Percentiles rank a stretch among this genome's conserved stretches.
Conservation (phyloP, 495 filamentous ascomycete genomes). For the Tuber umbilicatum region DNA sequence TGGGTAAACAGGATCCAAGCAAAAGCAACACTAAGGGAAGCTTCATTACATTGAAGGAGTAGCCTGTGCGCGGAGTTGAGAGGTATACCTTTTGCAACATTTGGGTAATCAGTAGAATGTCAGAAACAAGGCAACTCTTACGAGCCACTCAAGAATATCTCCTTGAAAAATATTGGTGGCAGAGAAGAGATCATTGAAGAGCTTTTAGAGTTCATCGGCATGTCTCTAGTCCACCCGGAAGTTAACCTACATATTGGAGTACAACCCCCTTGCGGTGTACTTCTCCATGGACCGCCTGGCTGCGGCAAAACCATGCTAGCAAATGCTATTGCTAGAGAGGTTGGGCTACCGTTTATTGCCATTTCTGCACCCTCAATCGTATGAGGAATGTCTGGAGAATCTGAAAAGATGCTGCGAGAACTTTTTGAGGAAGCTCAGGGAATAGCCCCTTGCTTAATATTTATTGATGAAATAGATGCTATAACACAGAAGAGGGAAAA, state of each 20-base stretch:
- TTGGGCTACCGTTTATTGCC: constrained; percentile 79
- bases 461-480: constrained; percentile 94
- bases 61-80: too few relatives aligned
- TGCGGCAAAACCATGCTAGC: constrained; percentile 94
- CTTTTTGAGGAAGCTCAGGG: constrained; percentile 82
- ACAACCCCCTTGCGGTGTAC: constrained; percentile 70
- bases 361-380: constrained; percentile 84
- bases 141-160: too few relatives aligned
- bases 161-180: too few relatives aligned
- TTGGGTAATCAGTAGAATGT: too few relatives aligned
- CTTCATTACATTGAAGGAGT: not conserved
- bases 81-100: too few relatives aligned
- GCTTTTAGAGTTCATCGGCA: too few relatives aligned
- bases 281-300: too few relatives aligned
- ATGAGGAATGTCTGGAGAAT: constrained; percentile 94
- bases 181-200: too few relatives aligned
- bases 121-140: too few relatives aligned
- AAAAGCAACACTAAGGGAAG: not conserved
- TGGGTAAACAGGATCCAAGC: not conserved
- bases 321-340: constrained; percentile 77
- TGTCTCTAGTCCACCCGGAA: too few relatives aligned
- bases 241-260: constrained; percentile 50
- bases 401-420: constrained; percentile 87
- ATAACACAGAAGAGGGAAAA: constrained; percentile 91
- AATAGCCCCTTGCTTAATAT: constrained; percentile 83